Base-by-base conservation (phyloP, 116 monocot species). In the Trichopus zeylanicus region DNA sequence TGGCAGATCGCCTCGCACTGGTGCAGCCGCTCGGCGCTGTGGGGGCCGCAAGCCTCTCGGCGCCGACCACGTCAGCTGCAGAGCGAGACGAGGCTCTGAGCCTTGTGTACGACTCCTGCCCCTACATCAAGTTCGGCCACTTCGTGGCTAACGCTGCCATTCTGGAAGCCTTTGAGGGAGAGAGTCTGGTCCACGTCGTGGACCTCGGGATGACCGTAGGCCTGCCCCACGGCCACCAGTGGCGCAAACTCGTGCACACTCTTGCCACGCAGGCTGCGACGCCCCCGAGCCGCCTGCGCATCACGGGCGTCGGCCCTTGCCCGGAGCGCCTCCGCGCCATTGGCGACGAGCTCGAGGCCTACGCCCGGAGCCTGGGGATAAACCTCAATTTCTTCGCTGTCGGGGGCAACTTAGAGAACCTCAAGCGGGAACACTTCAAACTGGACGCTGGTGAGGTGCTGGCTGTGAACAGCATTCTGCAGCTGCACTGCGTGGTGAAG, bases 401-500 rank as follows among this genome's bases (percentile, higher is more conserved):
- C n/a, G 8, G 12, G 2, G 6, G 63, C 52, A 29, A 16, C 46
- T 33, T 59, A 20, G 31, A 51, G 8, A n/a, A 6, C 15, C 61
- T 67, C 7, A 39, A 39, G 9, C 19, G 51, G 0, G 25, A 51
- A 11, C 7, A 34, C 9, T 4, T 73, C 26, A 15, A 66, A 0
- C 0, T 69, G 4, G 29, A n/a, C 4, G 20, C 38, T 12, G 68
- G 59, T 3, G 75, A 75, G 29, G 39, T 34, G 3, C 8, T 75
- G 35, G 32, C 54, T 11, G 35, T 75, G 25, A 75, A 69, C 49
- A 52, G 57, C 7, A 9, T 59, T 4, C 26, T 55, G 4, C 68
- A 64, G 29, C 69, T 75, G n/a, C 75, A 75, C 57, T 18, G 53
- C 16, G 56, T 49, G 4, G 68, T 56, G 37, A 69, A 58, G 23